Conservation (phyloP, 495 filamentous ascomycete genomes). For the Tuber borchii region DNA sequence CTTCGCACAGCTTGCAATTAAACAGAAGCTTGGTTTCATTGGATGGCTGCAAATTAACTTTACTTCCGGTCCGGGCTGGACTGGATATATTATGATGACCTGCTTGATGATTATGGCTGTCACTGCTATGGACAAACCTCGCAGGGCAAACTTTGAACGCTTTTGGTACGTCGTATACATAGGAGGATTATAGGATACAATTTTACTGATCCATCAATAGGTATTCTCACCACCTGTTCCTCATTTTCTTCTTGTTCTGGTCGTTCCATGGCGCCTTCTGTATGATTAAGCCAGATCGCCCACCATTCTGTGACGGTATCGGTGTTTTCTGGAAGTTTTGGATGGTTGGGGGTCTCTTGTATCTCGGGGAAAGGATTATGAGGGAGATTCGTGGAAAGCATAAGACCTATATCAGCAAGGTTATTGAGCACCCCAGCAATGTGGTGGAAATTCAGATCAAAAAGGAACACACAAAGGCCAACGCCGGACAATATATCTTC, state of each 20-base stretch:
- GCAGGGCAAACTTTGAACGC: constrained; percentile 65
- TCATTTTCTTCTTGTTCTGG: constrained; percentile 77
- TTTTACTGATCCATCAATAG: constrained; percentile 20
- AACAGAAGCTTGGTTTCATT: constrained; percentile 63
- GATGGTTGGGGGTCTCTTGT: constrained; percentile 67
- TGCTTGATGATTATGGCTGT: constrained; percentile 60
- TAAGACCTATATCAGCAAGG: constrained; percentile 73
- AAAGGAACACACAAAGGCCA: constrained; percentile 69
- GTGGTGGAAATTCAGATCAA: constrained; percentile 82
- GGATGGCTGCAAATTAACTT: constrained; percentile 66
- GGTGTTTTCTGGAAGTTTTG: constrained; percentile 77
- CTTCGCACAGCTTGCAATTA: constrained; percentile 63
- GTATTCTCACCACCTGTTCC: constrained; percentile 64
- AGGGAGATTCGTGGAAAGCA: constrained; percentile 65
- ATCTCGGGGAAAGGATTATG: constrained; percentile 62
- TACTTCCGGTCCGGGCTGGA: constrained; percentile 68
- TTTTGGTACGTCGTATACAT: constrained; percentile 57
- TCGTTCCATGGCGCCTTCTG: constrained; percentile 72
- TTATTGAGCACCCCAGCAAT: constrained; percentile 75
- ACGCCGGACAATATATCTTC: constrained; percentile 75
- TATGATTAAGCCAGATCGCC: constrained; percentile 70
- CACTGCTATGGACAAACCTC: constrained; percentile 63
- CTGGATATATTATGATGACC: constrained; percentile 69
- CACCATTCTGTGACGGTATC: constrained; percentile 59
- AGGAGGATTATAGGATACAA: not conserved